phyloP scores from a whole-genome alignment of 192 early-diverging fungal species.

The Physocladia obscura region DNA sequence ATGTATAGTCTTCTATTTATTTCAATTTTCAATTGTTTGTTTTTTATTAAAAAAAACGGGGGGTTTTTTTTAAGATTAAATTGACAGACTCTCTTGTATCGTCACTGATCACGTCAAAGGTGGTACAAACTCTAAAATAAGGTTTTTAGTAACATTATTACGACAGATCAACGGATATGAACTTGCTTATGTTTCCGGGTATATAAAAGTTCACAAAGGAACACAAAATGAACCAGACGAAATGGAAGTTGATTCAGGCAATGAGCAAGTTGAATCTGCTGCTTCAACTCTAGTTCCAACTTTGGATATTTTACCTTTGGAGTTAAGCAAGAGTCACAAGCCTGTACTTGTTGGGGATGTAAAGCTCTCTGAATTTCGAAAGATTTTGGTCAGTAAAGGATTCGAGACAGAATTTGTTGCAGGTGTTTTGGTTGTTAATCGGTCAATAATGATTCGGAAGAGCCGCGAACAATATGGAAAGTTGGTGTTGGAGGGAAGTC shows the following conservation, averaged over 20 bases:
- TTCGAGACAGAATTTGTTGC: slow-evolving; percentile 79
- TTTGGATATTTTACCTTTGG: slow-evolving; percentile 64
- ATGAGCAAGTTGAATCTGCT: neutral
- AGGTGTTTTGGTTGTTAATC: slow-evolving; percentile 83
- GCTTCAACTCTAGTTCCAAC: slow-evolving; percentile 58
- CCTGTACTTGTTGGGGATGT: slow-evolving; percentile 86
- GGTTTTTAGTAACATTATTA: neutral
- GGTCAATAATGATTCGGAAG: slow-evolving; percentile 62
- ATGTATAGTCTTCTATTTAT: slow-evolving; percentile 43
- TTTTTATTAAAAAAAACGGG: neutral
- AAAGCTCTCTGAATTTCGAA: slow-evolving; percentile 77
- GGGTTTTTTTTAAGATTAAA: slow-evolving; percentile 41
- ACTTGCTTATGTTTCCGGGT: slow-evolving; percentile 73
- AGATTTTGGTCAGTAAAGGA: slow-evolving; percentile 68
- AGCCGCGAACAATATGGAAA: slow-evolving; percentile 33
- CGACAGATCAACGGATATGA: slow-evolving; percentile 72
- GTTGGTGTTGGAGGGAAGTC: slow-evolving; percentile 60
- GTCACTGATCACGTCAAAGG: slow-evolving; percentile 71
- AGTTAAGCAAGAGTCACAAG: slow-evolving; percentile 41
- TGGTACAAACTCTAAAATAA: slow-evolving; percentile 34
- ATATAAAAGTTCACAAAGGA: slow-evolving; percentile 57
- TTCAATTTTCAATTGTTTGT: neutral
- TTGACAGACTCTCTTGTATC: slow-evolving; percentile 87
- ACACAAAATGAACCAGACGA: slow-evolving; percentile 1
- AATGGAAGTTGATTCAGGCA: slow-evolving; percentile 11